Base-by-base conservation (phyloP, 148 eudicot species). In the Chenopodium album region DNA sequence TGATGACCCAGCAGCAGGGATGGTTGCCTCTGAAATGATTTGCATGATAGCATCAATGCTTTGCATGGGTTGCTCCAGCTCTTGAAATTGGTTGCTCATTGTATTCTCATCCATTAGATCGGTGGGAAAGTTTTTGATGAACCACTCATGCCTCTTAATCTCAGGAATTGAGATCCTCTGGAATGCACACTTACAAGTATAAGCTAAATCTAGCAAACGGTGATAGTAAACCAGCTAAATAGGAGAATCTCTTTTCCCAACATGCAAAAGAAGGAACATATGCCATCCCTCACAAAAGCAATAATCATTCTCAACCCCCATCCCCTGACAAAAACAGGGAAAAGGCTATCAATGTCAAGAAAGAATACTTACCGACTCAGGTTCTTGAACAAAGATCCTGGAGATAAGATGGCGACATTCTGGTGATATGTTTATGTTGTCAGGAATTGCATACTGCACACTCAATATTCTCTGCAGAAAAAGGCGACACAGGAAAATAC, bases 11-110 rank as follows among this genome's bases (percentile, higher is more conserved):
- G 86, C 89, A 1, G 95, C 91, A 12, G 99, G 98, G 65, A 94
- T 87, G 73, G 98, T 96, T 62, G 97, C 99, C 85, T 94, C 98
- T 3, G 99, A 89, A 72, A 96, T 91, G 82, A 94, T 93, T 77
- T 94, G 95, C 98, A 93, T 94, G 83, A 94, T 92, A 13, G 78
- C 79, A 71, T 93, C 94, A 0, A 89, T 82, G 88, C 94, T 91
- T 87, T 96, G 99, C 91, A 92, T 91, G 64, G 98, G 98, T 63
- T 92, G 92, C 48, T 93, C 99, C 9, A 95, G 94, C 82, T 96
- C 99, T 87, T 92, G 89, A 79, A 94, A 94, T 86, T 88, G 93
- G 90, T 82, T 90, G 85, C 91, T 87, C 48, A 83, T 85, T 59
- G 84, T 85, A 59, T 82, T 90, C 76, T 89, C 97, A 34, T 96